Evolutionary conservation across 1,284 basidiomycete genomes (phyloP), one percentile per base, ranked within the genome.

Genomic region (Sporisorium graminicola): DNA sequence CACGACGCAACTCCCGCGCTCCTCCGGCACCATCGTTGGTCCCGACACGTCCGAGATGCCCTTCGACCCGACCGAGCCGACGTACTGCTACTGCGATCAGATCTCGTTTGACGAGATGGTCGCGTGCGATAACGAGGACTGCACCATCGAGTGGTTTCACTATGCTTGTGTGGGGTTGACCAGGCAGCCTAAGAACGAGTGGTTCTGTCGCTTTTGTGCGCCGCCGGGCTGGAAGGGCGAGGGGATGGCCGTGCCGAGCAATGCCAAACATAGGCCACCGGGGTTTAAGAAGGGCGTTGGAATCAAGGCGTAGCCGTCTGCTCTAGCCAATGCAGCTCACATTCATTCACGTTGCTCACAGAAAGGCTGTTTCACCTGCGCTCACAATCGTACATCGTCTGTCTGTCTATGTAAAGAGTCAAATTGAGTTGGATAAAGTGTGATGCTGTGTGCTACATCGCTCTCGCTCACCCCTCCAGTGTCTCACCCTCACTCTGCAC

Each of bases 81-180:
- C 82, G 27, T 89, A 88, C 77, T 89, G 88, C 77, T 88, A 88
- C 79, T 89, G 88, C 78, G 79, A 88, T 54, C 81, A 87, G 44
- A 87, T 88, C 22, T 87, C 87, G 2, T 87, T 85, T 52, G 88
- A 88, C 50, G 78, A 87, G 57, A 82, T 80, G 84, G 78, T 85
- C 37, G 79, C 67, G 12, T 77, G 77, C 61, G 84, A 88, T 81
- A 88, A 88, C 79, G 87, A 88, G 22, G 87, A 88, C 57, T 89
- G 88, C 69, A 84, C 86, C 1, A 69, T 86, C 58, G 88, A 88
- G 72, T 89, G 88, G 84, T 85, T 84, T 50, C 84, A 85, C 61
- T 83, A 77, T 50, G 64, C 55, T 0, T 85, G 84, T 58, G 81
- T 84, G 3, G 84, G 83, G 9, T 61, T 84, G 22, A 58, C 56